These are phyloP conservation scores for Canavalia gladiata DNA, from an alignment of 306 rosid genomes.

Conservation along the genomic window DNA sequence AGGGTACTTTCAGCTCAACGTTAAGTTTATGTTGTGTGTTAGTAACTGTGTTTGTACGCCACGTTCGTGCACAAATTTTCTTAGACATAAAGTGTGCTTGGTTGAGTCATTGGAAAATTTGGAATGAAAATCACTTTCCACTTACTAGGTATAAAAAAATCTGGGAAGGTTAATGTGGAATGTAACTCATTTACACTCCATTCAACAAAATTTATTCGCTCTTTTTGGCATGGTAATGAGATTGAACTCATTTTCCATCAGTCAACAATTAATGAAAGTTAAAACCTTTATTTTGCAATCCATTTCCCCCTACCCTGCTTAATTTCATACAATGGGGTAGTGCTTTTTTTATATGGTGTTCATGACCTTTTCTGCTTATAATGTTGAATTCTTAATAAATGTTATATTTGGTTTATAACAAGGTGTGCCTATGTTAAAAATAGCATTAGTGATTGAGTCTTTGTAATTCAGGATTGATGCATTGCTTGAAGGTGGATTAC, in stretches of 20 bases:
- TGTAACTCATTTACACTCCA: conserved; percentile 15
- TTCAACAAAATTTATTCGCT: conserved; percentile 5
- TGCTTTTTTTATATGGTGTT: background rate
- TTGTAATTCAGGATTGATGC: conserved; percentile 68
- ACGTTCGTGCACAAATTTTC: background rate
- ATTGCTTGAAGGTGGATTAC: conserved; percentile 86
- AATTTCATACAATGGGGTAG: conserved; percentile 14
- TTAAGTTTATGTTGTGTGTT: background rate
- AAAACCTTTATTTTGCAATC: background rate
- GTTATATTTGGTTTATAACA: conserved; percentile 35
- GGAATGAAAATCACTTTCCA: conserved; percentile 16
- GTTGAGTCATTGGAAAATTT: background rate
- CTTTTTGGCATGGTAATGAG: background rate
- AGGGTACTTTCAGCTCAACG: conserved; percentile 57
- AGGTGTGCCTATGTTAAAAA: conserved; percentile 17
- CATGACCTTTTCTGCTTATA: conserved; percentile 28
- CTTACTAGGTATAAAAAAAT: background rate
- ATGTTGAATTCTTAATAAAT: conserved; percentile 6
- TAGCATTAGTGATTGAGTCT: conserved; percentile 41
- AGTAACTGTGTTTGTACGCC: background rate
- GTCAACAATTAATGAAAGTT: background rate
- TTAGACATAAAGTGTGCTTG: background rate
- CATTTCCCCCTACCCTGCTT: background rate
- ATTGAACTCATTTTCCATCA: background rate
- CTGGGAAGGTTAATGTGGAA: background rate